Percentiles rank a stretch among this genome's conserved stretches.
phyloP scores from a whole-genome alignment of 2,329 filamentous ascomycete species.

The Paradendryphiella salina region DNA sequence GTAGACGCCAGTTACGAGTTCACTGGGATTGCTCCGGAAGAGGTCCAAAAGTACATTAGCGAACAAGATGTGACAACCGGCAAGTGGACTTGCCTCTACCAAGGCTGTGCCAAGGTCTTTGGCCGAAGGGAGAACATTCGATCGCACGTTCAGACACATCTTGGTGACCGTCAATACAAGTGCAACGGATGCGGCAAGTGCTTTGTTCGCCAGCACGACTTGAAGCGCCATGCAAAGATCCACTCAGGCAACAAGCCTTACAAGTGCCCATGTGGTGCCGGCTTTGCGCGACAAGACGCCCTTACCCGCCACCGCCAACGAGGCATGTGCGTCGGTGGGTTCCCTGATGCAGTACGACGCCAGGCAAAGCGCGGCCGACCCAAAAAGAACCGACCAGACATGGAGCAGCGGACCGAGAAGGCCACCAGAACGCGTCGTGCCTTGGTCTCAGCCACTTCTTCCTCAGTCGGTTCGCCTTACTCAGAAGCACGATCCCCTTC shows the following conservation, averaged over 20 bases:
- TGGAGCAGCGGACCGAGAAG: conserved; percentile 62
- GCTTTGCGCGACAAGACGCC: conserved; percentile 92
- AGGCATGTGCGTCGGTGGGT: conserved; percentile 94
- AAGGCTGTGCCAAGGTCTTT: conserved; percentile 84
- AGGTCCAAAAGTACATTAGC: conserved; percentile 59
- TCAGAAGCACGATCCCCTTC: conserved; percentile 40
- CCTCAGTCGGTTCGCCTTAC: conserved; percentile 40
- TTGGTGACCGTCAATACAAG: conserved; percentile 92
- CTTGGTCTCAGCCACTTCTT: conserved; percentile 40
- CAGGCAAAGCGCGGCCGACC: conserved; percentile 68
- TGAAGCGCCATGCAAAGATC: conserved; percentile 96
- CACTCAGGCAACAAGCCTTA: conserved; percentile 96
- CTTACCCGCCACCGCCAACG: conserved; percentile 91
- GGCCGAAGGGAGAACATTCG: conserved; percentile 99
- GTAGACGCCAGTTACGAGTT: conserved; percentile 67
- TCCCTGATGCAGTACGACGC: conserved; percentile 75
- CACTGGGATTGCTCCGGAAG: conserved; percentile 84
- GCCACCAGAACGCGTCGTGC: conserved; percentile 56
- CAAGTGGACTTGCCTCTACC: conserved; percentile 56
- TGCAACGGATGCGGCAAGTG: conserved; percentile 93
- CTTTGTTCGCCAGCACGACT: conserved; percentile 94
- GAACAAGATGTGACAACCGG: conserved; percentile 50
- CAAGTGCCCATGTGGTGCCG: conserved; percentile 90
- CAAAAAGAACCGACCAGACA: conserved; percentile 64
- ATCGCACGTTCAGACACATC: conserved; percentile 95